phyloP scores from a whole-genome alignment of 208 protist species.

The Wallacemonas collosoma region DNA sequence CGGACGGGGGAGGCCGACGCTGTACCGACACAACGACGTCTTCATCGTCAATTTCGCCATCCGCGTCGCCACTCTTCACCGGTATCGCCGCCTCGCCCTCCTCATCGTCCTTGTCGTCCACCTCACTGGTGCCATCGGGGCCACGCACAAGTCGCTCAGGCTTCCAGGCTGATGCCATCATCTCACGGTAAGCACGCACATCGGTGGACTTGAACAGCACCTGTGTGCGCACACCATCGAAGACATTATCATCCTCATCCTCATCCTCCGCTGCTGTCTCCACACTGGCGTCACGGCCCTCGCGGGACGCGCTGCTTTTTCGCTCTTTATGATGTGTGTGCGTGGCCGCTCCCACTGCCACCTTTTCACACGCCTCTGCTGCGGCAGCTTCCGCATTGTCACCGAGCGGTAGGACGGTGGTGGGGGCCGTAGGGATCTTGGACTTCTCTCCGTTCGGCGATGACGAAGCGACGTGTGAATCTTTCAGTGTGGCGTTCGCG shows the following conservation, averaged over 20 bases:
- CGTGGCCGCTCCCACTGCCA: neutral
- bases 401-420: neutral
- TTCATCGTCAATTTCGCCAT: constrained; percentile 28
- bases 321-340: neutral
- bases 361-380: constrained; percentile 4
- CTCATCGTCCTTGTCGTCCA: constrained; percentile 33
- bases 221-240: constrained; percentile 75
- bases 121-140: constrained; percentile 28
- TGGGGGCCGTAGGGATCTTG: neutral
- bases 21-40: constrained; percentile 14
- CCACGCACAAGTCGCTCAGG: constrained; percentile 67
- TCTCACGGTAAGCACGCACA: constrained; percentile 55
- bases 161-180: constrained; percentile 69
- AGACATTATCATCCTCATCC: constrained; percentile 60
- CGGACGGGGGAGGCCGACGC: constrained; percentile 2
- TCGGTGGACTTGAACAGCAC: constrained; percentile 80
- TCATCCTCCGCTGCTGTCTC: constrained; percentile 24
- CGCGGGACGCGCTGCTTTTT: neutral
- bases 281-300: neutral
- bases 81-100: constrained; percentile 26
- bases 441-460: neutral
- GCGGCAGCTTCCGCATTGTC: neutral
- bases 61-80: neutral
- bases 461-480: neutral
- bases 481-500: neutral